Base-by-base conservation (phyloP, 2,329 filamentous ascomycete species). In the Aspergillus sp. region DNA sequence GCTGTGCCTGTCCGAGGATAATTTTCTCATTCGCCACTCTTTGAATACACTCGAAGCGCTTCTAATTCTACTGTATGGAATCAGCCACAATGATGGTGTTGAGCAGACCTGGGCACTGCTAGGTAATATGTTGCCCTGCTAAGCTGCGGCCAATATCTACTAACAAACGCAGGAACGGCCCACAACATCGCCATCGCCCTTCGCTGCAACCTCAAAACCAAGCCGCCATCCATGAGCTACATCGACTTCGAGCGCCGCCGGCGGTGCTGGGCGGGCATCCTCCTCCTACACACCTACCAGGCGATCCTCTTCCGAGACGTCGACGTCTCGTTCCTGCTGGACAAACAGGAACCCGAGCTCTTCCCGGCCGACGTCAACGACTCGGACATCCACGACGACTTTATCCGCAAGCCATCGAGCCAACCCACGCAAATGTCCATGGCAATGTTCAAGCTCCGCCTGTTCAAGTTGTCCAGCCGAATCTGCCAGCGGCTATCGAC, bases 251-350 rank as follows among this genome's bases (percentile, higher is more conserved):
- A 76, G 45, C 59, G 74, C 50, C 61, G 72, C 17, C 69, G 74
- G 1, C 66, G 74, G 4, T 72, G 71, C 45, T 76, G 74, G 74
- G 72, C 69, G 9, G 74, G 69, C 1, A 50, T 76, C 6, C 66
- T 74, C 54, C 67, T 71, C 15, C 62, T 76, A 1, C 74, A 76
- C 46, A 75, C 72, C 0, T 70, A 74, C 25, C 74, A 76, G 45
- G 71, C 64, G 38, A 72, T 72, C 0, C 49, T 66, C 2, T 70
- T 68, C 48, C 63, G 66, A 9, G 68, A 70, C 51, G 43, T 69
- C 15, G 61, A 69, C 41, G 64, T 69, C 54, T 66, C 67, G 8
- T 68, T 17, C 19, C 59, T 61, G 6, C 53, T 51, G 6, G 28
- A 71, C 41, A 61, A 28, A 28, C 25, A 28, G 3, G 25, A 28